These are phyloP conservation scores for Rhypophila decipiens DNA, from an alignment of 495 filamentous ascomycete genomes.

Conservation along the genomic window DNA sequence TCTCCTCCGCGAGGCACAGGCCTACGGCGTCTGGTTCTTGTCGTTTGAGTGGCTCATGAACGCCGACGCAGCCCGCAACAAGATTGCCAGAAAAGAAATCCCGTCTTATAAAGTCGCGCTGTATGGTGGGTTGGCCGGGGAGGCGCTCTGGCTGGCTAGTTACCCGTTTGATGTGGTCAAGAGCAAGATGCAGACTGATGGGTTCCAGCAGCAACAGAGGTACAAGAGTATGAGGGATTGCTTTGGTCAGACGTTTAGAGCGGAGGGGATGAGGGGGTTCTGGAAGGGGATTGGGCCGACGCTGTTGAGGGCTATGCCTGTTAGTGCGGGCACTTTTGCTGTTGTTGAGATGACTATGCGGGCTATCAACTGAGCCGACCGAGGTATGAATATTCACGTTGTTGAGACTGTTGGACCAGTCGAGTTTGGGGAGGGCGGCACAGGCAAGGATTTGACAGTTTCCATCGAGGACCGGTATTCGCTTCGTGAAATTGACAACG, in stretches of 20 bases:
- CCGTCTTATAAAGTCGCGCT: slow-evolving; percentile 78
- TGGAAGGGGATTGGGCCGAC: slow-evolving; percentile 97
- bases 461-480: too few relatives aligned
- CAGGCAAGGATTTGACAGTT: too few relatives aligned
- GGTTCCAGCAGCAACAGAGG: slow-evolving; percentile 57
- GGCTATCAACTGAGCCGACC: slow-evolving; percentile 46
- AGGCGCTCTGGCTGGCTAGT: slow-evolving; percentile 84
- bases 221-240: slow-evolving; percentile 85
- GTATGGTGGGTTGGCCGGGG: slow-evolving; percentile 90
- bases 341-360: slow-evolving; percentile 65
- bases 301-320: slow-evolving; percentile 91
- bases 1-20: slow-evolving; percentile 80
- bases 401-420: too few relatives aligned
- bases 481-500: too few relatives aligned
- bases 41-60: slow-evolving; percentile 97
- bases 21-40: slow-evolving; percentile 93
- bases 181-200: slow-evolving; percentile 99
- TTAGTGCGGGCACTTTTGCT: slow-evolving; percentile 93
- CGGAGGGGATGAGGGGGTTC: slow-evolving; percentile 77
- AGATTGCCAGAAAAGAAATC: slow-evolving; percentile 66
- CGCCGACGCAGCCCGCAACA: slow-evolving; percentile 68
- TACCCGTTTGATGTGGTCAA: slow-evolving; percentile 97
- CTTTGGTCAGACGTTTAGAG: slow-evolving; percentile 73
- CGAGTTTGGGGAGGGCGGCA: too few relatives aligned
- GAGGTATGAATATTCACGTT: too few relatives aligned